Evolutionary conservation across 176 grass and related monocot genomes (phyloP).

Genomic region (Rhynchospora breviuscula): DNA sequence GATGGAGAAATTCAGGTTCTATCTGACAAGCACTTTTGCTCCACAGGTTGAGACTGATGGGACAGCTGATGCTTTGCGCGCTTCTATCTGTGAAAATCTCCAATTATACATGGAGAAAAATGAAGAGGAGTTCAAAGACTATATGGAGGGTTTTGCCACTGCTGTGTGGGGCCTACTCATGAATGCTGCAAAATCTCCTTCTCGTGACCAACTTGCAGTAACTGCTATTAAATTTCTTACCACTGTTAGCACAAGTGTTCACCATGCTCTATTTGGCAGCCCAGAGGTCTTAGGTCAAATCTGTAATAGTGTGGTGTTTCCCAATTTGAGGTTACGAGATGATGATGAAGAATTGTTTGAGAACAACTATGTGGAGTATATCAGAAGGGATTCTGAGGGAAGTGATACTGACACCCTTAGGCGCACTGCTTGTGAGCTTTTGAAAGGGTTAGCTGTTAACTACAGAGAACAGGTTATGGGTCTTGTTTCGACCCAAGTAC

Average conservation of each 20-base stretch:
- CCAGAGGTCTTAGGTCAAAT: conserved; percentile 69
- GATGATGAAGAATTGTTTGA: conserved; percentile 96
- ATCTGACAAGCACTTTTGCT: conserved; percentile 65
- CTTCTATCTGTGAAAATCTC: conserved; percentile 81
- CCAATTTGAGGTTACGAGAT: conserved; percentile 81
- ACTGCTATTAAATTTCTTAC: conserved; percentile 95
- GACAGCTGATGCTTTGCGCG: conserved; percentile 53
- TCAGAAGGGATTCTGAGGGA: conserved; percentile 85
- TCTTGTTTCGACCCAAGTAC: conserved; percentile 66
- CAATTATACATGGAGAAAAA: conserved; percentile 99
- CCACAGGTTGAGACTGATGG: conserved; percentile 57
- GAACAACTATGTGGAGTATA: conserved; percentile 85
- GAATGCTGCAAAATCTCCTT: conserved; percentile 35
- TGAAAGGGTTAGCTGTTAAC: conserved; percentile 69
- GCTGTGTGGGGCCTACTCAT: conserved; percentile 84
- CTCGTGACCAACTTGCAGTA: conserved; percentile 57
- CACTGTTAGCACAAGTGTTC: conserved; percentile 82
- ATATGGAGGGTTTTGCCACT: conserved; percentile 69
- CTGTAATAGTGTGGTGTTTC: conserved; percentile 85
- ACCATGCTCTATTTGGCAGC: conserved; percentile 69
- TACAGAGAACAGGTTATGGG: conserved; percentile 76
- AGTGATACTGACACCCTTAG: conserved; percentile 81
- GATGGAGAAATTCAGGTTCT: conserved; percentile 83
- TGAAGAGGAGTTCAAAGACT: conserved; percentile 82
- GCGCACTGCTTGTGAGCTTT: conserved; percentile 69